Base-by-base conservation (phyloP, 345 rosid species). In the Populus nigra region DNA sequence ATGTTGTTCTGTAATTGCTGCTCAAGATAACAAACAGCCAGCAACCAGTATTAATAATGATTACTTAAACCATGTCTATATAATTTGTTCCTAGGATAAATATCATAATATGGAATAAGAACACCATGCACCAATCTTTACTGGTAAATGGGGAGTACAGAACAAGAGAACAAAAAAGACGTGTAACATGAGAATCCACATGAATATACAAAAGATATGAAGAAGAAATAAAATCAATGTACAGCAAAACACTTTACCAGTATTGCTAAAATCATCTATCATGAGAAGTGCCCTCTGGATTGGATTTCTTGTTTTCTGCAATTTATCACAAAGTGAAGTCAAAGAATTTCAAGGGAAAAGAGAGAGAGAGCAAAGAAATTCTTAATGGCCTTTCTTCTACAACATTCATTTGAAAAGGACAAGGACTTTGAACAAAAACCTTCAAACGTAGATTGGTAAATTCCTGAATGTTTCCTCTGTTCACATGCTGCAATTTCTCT, bases 261-360 rank as follows among this genome's bases (percentile, higher is more conserved):
- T 71, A 69, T 86, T 86, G 79, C 86, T 84, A 76, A 92, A 89
- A 68, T 90, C 98, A 86, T 90, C 92, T 20, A 86, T 82, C 71
- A 33, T 77, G 35, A 73, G 85, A 66, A 79, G 88, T 79, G 22
- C 89, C 89, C 77, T 93, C 99, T 25, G 78, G 81, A 86, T 81
- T 89, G 43, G 86, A 80, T 77, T 81, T 93, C 91, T 81, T 91
- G 57, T 74, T 92, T 80, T 93, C 99, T 95, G 89, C 78, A 84
- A 81, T 73, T 72, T 53, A 80, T 79, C 39, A 77, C 17, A 38
- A 57, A 76, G 61, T 66, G 22, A 39, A 33, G 61, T 39, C 25
- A 65, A 71, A 18, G 27, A 55, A 62, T 66, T 35, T 35, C 66
- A 23, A 71, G 69, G 41, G 67, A n/a, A 20, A 76, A 33, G 69